Conservation (phyloP, 495 filamentous ascomycete genomes). For the Neurospora sp. region DNA sequence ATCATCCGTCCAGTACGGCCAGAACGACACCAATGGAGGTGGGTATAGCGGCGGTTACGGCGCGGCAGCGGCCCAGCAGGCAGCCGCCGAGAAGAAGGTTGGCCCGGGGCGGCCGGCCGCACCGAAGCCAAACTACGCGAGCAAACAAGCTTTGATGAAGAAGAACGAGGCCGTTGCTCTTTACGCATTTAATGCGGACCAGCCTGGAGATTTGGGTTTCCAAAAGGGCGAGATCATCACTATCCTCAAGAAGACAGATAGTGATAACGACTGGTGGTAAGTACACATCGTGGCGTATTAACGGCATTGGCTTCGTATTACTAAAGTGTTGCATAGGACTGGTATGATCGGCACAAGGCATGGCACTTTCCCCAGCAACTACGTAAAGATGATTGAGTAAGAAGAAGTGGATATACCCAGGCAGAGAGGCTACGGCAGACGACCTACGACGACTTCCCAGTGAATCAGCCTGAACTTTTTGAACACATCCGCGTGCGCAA, state of each 20-base stretch:
- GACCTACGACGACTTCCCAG: neutral
- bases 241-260: conserved; percentile 94
- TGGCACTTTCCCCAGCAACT: conserved; percentile 49
- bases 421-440: neutral
- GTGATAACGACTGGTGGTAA: conserved; percentile 82
- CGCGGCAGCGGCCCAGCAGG: conserved; percentile 25
- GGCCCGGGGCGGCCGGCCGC: conserved; percentile 63
- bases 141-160: conserved; percentile 54
- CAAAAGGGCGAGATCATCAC: conserved; percentile 97
- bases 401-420: neutral
- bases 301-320: neutral
- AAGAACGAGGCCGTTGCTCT: conserved; percentile 81
- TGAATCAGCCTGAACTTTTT: neutral
- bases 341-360: conserved; percentile 44
- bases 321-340: conserved; percentile 34
- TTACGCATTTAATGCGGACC: conserved; percentile 88
- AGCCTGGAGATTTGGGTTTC: conserved; percentile 86
- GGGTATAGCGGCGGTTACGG: conserved; percentile 27
- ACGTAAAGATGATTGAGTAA: conserved; percentile 40
- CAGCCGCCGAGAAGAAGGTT: conserved; percentile 26
- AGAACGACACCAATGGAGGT: conserved; percentile 38
- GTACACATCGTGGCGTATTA: conserved; percentile 10
- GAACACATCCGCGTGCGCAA: neutral
- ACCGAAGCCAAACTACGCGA: conserved; percentile 73
- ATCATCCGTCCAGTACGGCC: neutral